Base-by-base conservation (phyloP, 2,329 filamentous ascomycete species). In the Incumbomyces lentus region DNA sequence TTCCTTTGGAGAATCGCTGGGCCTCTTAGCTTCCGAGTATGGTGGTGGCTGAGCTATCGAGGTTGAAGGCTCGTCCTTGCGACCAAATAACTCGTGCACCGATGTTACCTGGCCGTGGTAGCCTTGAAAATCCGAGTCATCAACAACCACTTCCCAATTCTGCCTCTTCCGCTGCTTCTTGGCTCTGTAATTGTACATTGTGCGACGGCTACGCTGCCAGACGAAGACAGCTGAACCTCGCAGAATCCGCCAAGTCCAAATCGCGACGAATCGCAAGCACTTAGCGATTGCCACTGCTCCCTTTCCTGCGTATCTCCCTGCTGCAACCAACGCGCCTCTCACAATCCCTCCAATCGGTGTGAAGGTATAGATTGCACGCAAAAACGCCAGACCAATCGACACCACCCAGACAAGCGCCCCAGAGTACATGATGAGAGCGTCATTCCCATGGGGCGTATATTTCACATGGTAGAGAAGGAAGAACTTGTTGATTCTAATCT, bases 361-460 rank as follows among this genome's bases (percentile, higher is more conserved):
- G 39, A 41, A 41, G 13, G 39, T 31, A 12, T 3, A 30, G 7
- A 41, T 3, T 12, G 39, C 39, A 18, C n/a, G 18, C 10, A 41
- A n/a, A 19, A 41, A 41, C 5, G 39, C 39, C 11, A 41, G 13
- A 14, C 26, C 39, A n/a, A 41, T 26, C 13, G 19, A 29, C 11
- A 44, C 8, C 14, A 22, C 17, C 60, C 60, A 64, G 26, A 60
- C 34, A 2, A 58, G 46, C 43, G 61, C 58, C 34, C 61, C 60
- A 46, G 30, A 29, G 49, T 63, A 63, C 59, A 63, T 61, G 29
- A 50, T 45, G 42, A 46, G 42, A 49, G 61, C 61, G 14, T 52
- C 46, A 5, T 12, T 18, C 29, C 41, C 41, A 43, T 40, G 22
- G 32, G 30, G 37, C 12, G 29, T 43, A 36, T 58, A 45, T 14